These are phyloP conservation scores for Tylopilus rubrobrunneus DNA, from an alignment of 768 basidiomycete species.

Conservation along the genomic window DNA sequence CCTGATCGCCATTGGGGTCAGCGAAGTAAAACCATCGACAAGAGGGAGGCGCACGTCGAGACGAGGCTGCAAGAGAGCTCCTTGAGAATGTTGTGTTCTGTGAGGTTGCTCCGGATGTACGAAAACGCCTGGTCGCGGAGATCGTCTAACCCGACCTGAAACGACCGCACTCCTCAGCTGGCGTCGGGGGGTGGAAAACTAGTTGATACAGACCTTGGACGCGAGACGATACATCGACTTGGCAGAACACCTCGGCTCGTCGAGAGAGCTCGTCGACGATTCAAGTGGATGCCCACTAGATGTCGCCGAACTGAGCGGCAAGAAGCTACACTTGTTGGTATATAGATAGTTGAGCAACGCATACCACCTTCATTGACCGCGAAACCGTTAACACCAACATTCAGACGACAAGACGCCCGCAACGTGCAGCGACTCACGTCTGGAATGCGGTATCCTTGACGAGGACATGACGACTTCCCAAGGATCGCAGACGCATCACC, in stretches of 20 bases:
- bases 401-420: no score
- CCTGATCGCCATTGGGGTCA: not conserved
- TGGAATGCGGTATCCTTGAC: slow-evolving; percentile 22
- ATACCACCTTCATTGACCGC: slow-evolving; percentile 30
- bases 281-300: not conserved
- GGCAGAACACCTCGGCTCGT: slow-evolving; percentile 31
- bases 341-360: slow-evolving; percentile 39
- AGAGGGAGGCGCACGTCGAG: slow-evolving; percentile 3
- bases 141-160: slow-evolving; percentile 19
- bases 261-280: slow-evolving; percentile 4
- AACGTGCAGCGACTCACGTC: not conserved
- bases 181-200: no score
- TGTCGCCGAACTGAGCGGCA: slow-evolving; percentile 23
- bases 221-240: slow-evolving; percentile 47
- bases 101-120: slow-evolving; percentile 14
- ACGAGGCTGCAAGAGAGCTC: slow-evolving; percentile 20
- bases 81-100: slow-evolving; percentile 21
- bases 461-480: slow-evolving; percentile 23
- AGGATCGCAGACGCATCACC: slow-evolving; percentile 8
- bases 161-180: no score
- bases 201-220: slow-evolving; percentile 27
- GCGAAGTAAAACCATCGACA: not conserved
- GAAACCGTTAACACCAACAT: no score
- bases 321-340: slow-evolving; percentile 32
- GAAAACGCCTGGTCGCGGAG: slow-evolving; percentile 15